A percentile compares a stretch with the other conserved stretches of the same genome.
Evolutionary conservation across 352 stramenopile species (phyloP).

Genomic region (Phytophthora multivora): DNA sequence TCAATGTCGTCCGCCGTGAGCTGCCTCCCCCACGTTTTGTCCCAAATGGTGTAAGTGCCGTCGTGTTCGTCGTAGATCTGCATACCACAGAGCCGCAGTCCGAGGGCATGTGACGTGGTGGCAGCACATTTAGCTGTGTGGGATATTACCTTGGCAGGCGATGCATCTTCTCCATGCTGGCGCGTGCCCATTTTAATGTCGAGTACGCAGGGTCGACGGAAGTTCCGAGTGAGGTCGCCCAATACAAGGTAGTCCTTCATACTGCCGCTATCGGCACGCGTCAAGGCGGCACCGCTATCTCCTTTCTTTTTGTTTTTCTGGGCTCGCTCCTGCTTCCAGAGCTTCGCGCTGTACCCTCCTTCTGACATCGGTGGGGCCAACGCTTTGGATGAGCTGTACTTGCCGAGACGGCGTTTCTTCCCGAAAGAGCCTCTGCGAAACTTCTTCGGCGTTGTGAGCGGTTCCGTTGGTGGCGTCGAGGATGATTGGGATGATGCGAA

Average conservation of each 20-base stretch:
- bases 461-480: slow-evolving; percentile 6
- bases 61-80: slow-evolving; percentile 73
- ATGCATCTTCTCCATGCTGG: slow-evolving; percentile 74
- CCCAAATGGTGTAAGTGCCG: slow-evolving; percentile 68
- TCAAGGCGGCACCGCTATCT: slow-evolving; percentile 9
- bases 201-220: slow-evolving; percentile 68
- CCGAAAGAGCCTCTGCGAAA: slow-evolving; percentile 22
- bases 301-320: slow-evolving; percentile 26
- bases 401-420: slow-evolving; percentile 48
- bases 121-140: slow-evolving; percentile 77
- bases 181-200: slow-evolving; percentile 87
- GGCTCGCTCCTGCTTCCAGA: slow-evolving; percentile 61
- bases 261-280: slow-evolving; percentile 12
- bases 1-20: slow-evolving; percentile 62
- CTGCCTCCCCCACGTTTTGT: slow-evolving; percentile 80
- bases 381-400: slow-evolving; percentile 15
- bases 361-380: slow-evolving; percentile 13
- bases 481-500: slow-evolving; percentile 7
- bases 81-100: slow-evolving; percentile 81
- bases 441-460: slow-evolving; percentile 20
- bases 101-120: slow-evolving; percentile 71
- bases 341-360: slow-evolving; percentile 60
- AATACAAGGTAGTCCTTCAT: slow-evolving; percentile 69
- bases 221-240: slow-evolving; percentile 68
- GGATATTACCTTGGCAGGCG: slow-evolving; percentile 66